Evolutionary conservation across 2,329 filamentous ascomycete genomes (phyloP), one percentile per base, ranked within the genome.

Genomic region (Cladosporium sp.): DNA sequence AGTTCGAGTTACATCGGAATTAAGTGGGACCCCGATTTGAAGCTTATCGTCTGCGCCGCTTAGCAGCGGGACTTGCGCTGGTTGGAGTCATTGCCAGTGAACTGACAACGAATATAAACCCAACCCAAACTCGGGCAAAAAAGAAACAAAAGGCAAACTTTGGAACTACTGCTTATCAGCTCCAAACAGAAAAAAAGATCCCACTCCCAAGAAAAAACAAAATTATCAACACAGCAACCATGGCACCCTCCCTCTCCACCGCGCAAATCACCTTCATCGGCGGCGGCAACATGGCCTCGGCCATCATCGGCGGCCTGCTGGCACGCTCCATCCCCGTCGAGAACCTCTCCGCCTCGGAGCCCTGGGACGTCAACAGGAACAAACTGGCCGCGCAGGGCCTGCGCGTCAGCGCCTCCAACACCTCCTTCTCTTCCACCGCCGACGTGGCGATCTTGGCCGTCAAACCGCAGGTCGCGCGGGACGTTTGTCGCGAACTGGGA

Each of bases 201-300:
- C n/a, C n/a, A n/a, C n/a, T n/a, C n/a, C n/a, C n/a, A n/a, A n/a
- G n/a, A n/a, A n/a, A 27, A 27, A 9, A 27, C 22, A 27, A 27
- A 27, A 27, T n/a, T n/a, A n/a, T n/a, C n/a, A n/a, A 27, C 22
- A 27, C 22, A 27, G 9, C 22, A 27, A 5, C 22, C 32, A 50
- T 50, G 47, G 40, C 47, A n/a, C 47, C 47, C 22, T 19, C 39
- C 15, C 47, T 50, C 19, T 39, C 43, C 38, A 39, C 43, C 13
- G 39, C 47, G 6, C 43, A 50, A 20, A 43, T 50, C 32, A 43
- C 30, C 30, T 50, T 50, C 37, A 41, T 40, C 37, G 60, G 60
- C 50, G 60, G 60, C 43, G 60, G 60, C 49, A 63, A 63, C 49
- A 63, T 63, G 60, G 60, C 55, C 41, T 55, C 56, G 17, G 60